Conservation (phyloP, 805 yeast genomes). For the Pichia pseudocactophila region DNA sequence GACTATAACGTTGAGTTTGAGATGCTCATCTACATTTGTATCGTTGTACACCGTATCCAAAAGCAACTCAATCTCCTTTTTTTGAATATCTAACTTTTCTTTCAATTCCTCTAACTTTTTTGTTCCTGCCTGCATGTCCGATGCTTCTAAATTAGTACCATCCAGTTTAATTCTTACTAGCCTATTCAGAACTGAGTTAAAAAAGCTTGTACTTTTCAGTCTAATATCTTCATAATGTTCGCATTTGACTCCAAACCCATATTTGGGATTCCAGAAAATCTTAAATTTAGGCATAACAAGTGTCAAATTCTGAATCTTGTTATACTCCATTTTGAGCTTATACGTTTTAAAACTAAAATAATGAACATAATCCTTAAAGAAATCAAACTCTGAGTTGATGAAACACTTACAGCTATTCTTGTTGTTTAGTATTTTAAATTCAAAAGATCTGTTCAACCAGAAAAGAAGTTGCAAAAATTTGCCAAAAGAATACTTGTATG, state of each 20-base stretch:
- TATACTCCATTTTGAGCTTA: constrained; percentile 72
- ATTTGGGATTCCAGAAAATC: constrained; percentile 62
- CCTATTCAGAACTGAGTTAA: constrained; percentile 62
- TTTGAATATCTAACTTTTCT: constrained; percentile 42
- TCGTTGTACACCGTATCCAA: constrained; percentile 45
- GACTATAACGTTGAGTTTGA: constrained; percentile 61
- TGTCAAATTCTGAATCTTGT: constrained; percentile 67
- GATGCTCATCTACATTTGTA: constrained; percentile 54
- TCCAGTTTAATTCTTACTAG: constrained; percentile 73
- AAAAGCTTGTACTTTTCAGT: constrained; percentile 49
- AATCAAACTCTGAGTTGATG: constrained; percentile 46
- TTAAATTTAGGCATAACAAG: constrained; percentile 68
- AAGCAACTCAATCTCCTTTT: constrained; percentile 32
- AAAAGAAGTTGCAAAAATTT: constrained; percentile 82
- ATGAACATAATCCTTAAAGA: constrained; percentile 71
- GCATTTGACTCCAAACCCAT: constrained; percentile 58
- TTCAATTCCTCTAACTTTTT: constrained; percentile 51
- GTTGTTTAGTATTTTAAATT: constrained; percentile 6
- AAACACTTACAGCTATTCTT: constrained; percentile 41
- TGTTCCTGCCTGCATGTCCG: constrained; percentile 62
- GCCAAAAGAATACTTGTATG: constrained; percentile 90
- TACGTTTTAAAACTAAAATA: constrained; percentile 76
- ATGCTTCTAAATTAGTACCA: constrained; percentile 47
- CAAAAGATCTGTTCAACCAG: constrained; percentile 34
- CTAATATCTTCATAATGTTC: constrained; percentile 49